Evolutionary conservation across 1,284 basidiomycete genomes (phyloP).

Genomic region (Irpex rosettiformis): DNA sequence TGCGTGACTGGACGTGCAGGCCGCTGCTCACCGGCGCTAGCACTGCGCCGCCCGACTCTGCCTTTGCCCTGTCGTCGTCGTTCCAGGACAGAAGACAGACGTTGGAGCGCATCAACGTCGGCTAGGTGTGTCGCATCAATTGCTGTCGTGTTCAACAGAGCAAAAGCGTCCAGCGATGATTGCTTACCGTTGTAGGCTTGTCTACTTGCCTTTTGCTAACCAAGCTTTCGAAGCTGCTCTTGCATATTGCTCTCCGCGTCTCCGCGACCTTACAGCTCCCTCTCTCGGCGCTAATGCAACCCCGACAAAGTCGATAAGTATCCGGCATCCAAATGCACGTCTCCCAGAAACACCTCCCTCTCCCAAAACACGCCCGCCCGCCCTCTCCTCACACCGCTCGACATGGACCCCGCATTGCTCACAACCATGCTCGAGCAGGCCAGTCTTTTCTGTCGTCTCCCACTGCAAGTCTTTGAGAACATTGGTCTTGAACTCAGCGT

Average conservation of each 20-base stretch:
- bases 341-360: slow-evolving; percentile 1
- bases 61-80: not conserved
- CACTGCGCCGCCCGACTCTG: not conserved
- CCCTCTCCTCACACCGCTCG: not conserved
- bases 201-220: not conserved
- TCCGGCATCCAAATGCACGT: slow-evolving; percentile 6
- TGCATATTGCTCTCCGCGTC: not conserved
- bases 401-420: not conserved
- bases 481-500: slow-evolving; percentile 50
- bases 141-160: slow-evolving; percentile 2
- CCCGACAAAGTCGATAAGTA: slow-evolving; percentile 5
- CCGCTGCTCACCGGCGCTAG: no score
- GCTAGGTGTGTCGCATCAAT: not conserved
- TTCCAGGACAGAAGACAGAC: not conserved
- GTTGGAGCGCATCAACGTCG: not conserved
- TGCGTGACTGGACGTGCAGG: not conserved
- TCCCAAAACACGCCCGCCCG: not conserved
- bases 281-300: not conserved
- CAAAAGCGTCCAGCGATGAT: not conserved
- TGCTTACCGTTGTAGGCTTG: not conserved
- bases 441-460: slow-evolving; percentile 38
- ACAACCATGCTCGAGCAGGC: slow-evolving; percentile 9
- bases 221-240: not conserved
- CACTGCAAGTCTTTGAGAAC: slow-evolving; percentile 57
- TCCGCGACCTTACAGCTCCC: not conserved